Base-by-base conservation (phyloP, 192 early-diverging fungal genomes). In the Geranomyces variabilis region DNA sequence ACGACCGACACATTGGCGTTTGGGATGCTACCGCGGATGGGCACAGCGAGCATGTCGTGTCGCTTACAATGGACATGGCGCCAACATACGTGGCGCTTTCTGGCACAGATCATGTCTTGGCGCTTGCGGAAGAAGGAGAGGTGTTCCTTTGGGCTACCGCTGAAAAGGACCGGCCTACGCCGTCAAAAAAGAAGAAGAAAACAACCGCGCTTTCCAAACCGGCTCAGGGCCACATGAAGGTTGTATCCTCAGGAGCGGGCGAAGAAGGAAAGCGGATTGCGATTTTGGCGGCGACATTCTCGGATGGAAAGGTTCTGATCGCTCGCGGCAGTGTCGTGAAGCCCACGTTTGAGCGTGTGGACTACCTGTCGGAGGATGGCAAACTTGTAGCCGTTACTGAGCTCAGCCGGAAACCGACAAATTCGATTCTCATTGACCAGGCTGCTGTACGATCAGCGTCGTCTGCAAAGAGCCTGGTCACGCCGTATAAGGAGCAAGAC, bases 341-440 rank as follows among this genome's bases (percentile, higher is more conserved):
- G 45, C 79, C 79, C 0, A 56, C 56, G 6, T 80, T 84, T 66
- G 83, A 84, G 61, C 67, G 70, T 26, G 64, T 84, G 22, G 70
- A 63, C 0, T 75, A 73, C 44, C 31, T 61, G 14, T 56, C 33
- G 28, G 74, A 73, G 45, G 67, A 77, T 0, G 71, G 63, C 22
- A 64, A 41, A 33, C 6, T 79, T 1, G 13, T 64, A 22, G 15
- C 19, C 10, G 19, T 15, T 21, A 60, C 60, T 13, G 51, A 29
- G 14, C 34, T 79, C 19, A 57, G 56, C 36, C 48, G 72, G 29
- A 33, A 65, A 29, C 63, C 61, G n/a, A 49, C 41, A 8, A 13
- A 8, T 1, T 71, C 64, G 19, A 8, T 74, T 19, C 43, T 72
- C 8, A 8, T 68, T 15, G 65, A 63, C 45, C 22, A 60, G 47